Base-by-base conservation (phyloP, 768 basidiomycete species). In the Termitomyces eurrhizus region DNA sequence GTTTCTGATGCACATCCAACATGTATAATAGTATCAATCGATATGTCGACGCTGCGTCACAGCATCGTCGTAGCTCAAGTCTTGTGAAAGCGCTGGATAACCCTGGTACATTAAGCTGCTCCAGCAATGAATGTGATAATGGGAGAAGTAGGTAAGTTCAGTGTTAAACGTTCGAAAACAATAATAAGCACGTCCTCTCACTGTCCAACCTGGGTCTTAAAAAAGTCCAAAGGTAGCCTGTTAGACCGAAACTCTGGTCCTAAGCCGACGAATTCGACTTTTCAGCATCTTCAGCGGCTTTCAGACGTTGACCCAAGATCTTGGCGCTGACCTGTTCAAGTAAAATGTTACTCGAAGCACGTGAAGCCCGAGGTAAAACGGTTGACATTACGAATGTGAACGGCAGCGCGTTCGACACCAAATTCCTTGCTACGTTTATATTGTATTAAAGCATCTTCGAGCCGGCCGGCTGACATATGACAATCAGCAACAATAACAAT, bases 331-430 rank as follows among this genome's bases (percentile, higher is more conserved):
- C 87, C 91, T 92, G 67, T 63, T 66, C 63, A 62, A 64, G 45
- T 57, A 42, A 29, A 29, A 65, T 62, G 57, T 64, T 60, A 59
- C 51, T 58, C 50, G 50, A 45, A 50, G 26, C 57, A 52, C 32
- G 37, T 58, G 56, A 58, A 39, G 60, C 24, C 48, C 50, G 50
- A 59, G 42, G 51, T 35, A 52, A n/a, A 39, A 59, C 1, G 14
- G 60, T 70, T 78, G 68, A 92, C 93, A 73, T 93, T 93, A 63
- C 92, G 85, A 61, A 94, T 87, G 71, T 95, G 91, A 69, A 90
- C 77, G 13, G 83, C 84, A 45, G 93, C 92, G 46, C 90, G 87
- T 67, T 93, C 90, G 53, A 95, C 86, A 26, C 93, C 93, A 66
- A 78, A 79, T 56, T 87, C 81, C 67, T 89, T 83, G 68, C 89